Conservation (phyloP, 148 eudicot genomes). For the Vaccinium myrtillus region DNA sequence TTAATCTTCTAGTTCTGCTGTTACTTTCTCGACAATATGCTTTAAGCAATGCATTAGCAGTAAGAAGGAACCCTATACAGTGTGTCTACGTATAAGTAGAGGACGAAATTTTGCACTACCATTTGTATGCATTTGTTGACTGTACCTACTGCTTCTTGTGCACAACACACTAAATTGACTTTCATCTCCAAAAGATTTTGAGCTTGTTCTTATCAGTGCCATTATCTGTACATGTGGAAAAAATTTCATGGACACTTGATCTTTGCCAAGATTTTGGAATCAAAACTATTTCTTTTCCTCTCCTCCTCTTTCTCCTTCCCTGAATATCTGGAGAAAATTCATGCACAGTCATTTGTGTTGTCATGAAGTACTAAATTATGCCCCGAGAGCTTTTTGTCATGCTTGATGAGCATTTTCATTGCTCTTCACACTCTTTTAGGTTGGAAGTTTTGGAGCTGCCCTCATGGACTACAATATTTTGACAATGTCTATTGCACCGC, state of each 20-base stretch:
- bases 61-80: background rate
- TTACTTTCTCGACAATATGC: background rate
- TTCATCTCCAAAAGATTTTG: background rate
- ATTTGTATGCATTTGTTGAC: background rate
- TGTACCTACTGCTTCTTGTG: background rate
- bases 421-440: slow-evolving; percentile 28
- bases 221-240: background rate
- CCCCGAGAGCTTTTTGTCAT: background rate
- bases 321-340: background rate
- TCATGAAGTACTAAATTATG: background rate
- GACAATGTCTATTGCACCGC: slow-evolving; percentile 64
- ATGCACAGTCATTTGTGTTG: background rate
- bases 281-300: background rate
- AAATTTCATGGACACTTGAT: background rate
- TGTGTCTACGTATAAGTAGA: background rate
- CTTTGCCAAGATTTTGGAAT: background rate
- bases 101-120: background rate
- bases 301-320: background rate
- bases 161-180: background rate
- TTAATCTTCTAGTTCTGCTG: background rate
- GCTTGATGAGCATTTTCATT: background rate
- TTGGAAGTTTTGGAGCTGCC: slow-evolving; percentile 58
- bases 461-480: slow-evolving; percentile 44
- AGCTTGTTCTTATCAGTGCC: background rate
- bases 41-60: background rate